Evolutionary conservation across 768 basidiomycete genomes (phyloP).

Genomic region (Sporobolomyces roseus): DNA sequence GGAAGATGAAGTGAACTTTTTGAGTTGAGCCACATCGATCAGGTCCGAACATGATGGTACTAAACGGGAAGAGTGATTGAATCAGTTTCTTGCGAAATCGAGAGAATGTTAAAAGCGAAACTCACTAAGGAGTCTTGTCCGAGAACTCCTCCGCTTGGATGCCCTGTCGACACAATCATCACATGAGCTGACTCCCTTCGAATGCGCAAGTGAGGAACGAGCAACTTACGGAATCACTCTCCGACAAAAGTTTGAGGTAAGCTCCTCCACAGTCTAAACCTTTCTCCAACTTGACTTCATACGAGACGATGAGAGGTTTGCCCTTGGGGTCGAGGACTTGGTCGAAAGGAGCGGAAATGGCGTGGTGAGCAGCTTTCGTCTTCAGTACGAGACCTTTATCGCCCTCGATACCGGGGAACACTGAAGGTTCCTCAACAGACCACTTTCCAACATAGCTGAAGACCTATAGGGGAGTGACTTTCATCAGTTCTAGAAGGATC

Average conservation of each 20-base stretch:
- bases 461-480: background rate
- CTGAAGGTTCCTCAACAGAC: conserved; percentile 81
- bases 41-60: conserved; percentile 63
- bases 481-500: background rate
- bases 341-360: conserved; percentile 88
- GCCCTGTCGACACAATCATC: too few species aligned
- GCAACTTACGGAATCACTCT: conserved; percentile 49
- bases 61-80: background rate
- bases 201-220: conserved; percentile 51
- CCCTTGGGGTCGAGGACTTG: conserved; percentile 69
- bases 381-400: conserved; percentile 92
- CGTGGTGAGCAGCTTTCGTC: conserved; percentile 95
- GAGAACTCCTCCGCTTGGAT: conserved; percentile 94
- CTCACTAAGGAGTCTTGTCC: conserved; percentile 82
- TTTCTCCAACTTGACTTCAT: conserved; percentile 97
- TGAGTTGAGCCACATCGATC: conserved; percentile 58
- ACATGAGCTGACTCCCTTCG: too few species aligned
- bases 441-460: conserved; percentile 97
- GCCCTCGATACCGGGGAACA: conserved; percentile 68
- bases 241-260: conserved; percentile 83
- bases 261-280: conserved; percentile 94
- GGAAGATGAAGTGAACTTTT: conserved; percentile 98
- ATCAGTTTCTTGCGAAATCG: background rate
- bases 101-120: conserved; percentile 48
- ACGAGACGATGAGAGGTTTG: conserved; percentile 89